Evolutionary conservation across 2,329 filamentous ascomycete genomes (phyloP), one percentile per base, ranked within the genome.

Genomic region (Emydomyces testavorans): DNA sequence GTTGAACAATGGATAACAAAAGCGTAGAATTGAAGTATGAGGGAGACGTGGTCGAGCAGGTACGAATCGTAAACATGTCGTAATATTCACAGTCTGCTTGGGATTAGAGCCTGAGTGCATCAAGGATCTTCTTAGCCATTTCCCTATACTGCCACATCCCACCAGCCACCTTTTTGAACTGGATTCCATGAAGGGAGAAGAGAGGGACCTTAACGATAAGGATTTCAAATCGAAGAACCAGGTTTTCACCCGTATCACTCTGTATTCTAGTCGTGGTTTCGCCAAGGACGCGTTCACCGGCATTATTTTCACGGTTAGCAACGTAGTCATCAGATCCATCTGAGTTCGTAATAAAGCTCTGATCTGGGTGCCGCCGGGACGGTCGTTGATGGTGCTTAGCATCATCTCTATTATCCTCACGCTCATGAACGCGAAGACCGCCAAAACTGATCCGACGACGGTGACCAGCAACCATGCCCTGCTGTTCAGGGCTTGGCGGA

Each of bases 141-240:
- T 86, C 90, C 72, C 95, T 94, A 70, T 94, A 98, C 66, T 95
- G 89, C 89, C 90, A 96, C 50, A 92, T 96, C 51, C 93, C 90
- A 29, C 92, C 90, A 49, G 85, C 79, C 56, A 96, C 82, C 62
- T 92, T 88, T 75, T 98, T 98, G 72, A 98, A 98, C 65, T 96
- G 92, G 52, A 98, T 89, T 41, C 92, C 92, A 61, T 98, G 90
- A 49, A 98, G 70, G 35, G 84, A 88, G 52, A 98, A 79, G 44
- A 98, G 71, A 10, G 92, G 92, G 21, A 98, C 88, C 69, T 98
- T 98, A 63, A 98, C 92, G 57, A 98, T 92, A 56, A 95, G 81
- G 53, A 96, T 94, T 63, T 98, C 92, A 61, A 96, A 98, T 54
- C 85, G 81, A 45, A 96, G 71, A 32, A 85, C 75, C 76, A 94